These are phyloP conservation scores for Bidens hawaiensis DNA, from an alignment of 140 eudicot genomes.

Conservation along the genomic window DNA sequence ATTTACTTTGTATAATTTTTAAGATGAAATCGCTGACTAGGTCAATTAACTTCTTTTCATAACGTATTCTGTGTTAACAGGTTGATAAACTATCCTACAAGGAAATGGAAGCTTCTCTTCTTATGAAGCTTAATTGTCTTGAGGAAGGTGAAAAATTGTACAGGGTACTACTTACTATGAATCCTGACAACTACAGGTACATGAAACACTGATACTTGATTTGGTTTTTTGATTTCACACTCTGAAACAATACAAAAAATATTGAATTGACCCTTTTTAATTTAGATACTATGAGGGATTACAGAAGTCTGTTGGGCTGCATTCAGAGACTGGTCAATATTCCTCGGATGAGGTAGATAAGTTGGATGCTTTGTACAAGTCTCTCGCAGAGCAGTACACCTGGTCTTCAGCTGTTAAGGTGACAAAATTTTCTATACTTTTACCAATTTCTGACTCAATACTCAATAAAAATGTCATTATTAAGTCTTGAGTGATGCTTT, in stretches of 20 bases:
- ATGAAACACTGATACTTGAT: neutral
- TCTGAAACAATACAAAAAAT: neutral
- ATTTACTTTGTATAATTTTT: neutral
- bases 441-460: neutral
- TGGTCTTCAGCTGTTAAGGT: constrained; percentile 99
- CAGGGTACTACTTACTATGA: constrained; percentile 67
- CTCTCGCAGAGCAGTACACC: constrained; percentile 74
- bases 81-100: constrained; percentile 75
- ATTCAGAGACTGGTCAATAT: constrained; percentile 51
- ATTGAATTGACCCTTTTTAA: neutral
- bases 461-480: neutral
- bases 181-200: constrained; percentile 96
- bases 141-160: constrained; percentile 80
- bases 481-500: neutral
- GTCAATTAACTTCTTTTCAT: neutral
- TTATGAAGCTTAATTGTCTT: constrained; percentile 64
- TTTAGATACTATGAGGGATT: constrained; percentile 90
- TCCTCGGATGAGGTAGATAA: constrained; percentile 64
- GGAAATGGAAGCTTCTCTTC: constrained; percentile 91
- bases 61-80: constrained; percentile 26
- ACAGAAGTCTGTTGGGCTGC: constrained; percentile 74
- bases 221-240: neutral
- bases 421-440: neutral
- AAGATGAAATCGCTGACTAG: neutral
- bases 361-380: constrained; percentile 67